Evolutionary conservation across 139 green algal species (phyloP).

Genomic region (Pycnococcus provasolii): DNA sequence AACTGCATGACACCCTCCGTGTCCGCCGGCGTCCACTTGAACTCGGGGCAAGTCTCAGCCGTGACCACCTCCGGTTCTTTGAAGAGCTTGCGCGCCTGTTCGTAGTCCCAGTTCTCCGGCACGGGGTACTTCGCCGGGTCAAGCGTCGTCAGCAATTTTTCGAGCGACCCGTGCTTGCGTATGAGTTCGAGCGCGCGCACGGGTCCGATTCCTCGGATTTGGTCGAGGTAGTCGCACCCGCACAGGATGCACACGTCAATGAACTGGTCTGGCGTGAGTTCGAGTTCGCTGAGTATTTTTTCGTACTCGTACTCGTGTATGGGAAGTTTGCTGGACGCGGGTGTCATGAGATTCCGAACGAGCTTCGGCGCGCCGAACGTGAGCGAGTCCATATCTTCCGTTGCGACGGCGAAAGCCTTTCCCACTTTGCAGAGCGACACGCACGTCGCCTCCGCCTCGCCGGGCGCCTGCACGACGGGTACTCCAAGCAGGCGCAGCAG

Average conservation of each 20-base stretch:
- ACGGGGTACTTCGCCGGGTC: slow-evolving; percentile 43
- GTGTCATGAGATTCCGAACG: slow-evolving; percentile 83
- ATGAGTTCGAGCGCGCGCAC: slow-evolving; percentile 71
- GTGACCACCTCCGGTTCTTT: slow-evolving; percentile 47
- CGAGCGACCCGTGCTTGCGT: slow-evolving; percentile 50
- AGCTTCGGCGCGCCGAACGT: slow-evolving; percentile 81
- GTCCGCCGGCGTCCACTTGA: slow-evolving; percentile 82
- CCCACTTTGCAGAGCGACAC: slow-evolving; percentile 62
- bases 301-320: slow-evolving; percentile 76
- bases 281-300: slow-evolving; percentile 38
- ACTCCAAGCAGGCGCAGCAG: slow-evolving; percentile 91
- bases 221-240: slow-evolving; percentile 88
- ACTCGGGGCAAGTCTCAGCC: slow-evolving; percentile 36
- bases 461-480: slow-evolving; percentile 70
- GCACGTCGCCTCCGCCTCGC: slow-evolving; percentile 89
- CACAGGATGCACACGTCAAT: slow-evolving; percentile 98
- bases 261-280: slow-evolving; percentile 70
- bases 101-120: slow-evolving; percentile 74
- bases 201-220: slow-evolving; percentile 69
- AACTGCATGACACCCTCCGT: slow-evolving; percentile 83
- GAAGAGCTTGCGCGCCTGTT: slow-evolving; percentile 71
- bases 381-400: slow-evolving; percentile 96
- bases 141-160: slow-evolving; percentile 41
- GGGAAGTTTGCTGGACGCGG: slow-evolving; percentile 48
- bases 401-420: slow-evolving; percentile 76